Evolutionary conservation across 2,329 filamentous ascomycete genomes (phyloP).

Genomic region (Colletotrichum melonis): DNA sequence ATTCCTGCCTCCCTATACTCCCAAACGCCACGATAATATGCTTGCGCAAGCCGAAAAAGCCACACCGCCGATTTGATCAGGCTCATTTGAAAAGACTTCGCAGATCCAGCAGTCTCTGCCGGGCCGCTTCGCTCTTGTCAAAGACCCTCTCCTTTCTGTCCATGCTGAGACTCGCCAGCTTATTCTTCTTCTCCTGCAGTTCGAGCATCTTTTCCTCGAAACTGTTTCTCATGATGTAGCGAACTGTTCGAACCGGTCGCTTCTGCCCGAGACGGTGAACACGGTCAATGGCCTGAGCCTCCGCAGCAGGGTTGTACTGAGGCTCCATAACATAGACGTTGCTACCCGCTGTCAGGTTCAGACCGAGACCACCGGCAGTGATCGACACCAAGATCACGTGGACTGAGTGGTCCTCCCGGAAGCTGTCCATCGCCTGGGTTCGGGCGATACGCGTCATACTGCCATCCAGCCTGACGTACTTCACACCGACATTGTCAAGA

Average conservation of each 20-base stretch:
- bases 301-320: slow-evolving; percentile 95
- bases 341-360: slow-evolving; percentile 89
- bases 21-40: slow-evolving; percentile 25
- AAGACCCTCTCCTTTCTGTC: slow-evolving; percentile 67
- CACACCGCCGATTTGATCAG: not conserved
- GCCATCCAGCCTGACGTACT: slow-evolving; percentile 86
- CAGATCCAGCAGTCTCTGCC: slow-evolving; percentile 70
- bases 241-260: slow-evolving; percentile 85
- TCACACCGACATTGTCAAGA: slow-evolving; percentile 74
- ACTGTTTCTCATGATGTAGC: slow-evolving; percentile 89
- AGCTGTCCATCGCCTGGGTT: slow-evolving; percentile 78
- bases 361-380: slow-evolving; percentile 88
- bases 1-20: slow-evolving; percentile 9
- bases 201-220: slow-evolving; percentile 95
- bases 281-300: slow-evolving; percentile 93
- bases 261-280: slow-evolving; percentile 93
- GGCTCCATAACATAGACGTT: slow-evolving; percentile 98
- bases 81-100: slow-evolving; percentile 67
- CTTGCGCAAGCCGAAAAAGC: not conserved
- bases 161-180: slow-evolving; percentile 89
- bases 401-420: slow-evolving; percentile 77
- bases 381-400: slow-evolving; percentile 92
- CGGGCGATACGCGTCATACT: slow-evolving; percentile 84
- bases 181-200: slow-evolving; percentile 92
- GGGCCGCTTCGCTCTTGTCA: slow-evolving; percentile 65